Evolutionary conservation across 495 filamentous ascomycete species (phyloP).

Genomic region (Amniculicola lignicola): DNA sequence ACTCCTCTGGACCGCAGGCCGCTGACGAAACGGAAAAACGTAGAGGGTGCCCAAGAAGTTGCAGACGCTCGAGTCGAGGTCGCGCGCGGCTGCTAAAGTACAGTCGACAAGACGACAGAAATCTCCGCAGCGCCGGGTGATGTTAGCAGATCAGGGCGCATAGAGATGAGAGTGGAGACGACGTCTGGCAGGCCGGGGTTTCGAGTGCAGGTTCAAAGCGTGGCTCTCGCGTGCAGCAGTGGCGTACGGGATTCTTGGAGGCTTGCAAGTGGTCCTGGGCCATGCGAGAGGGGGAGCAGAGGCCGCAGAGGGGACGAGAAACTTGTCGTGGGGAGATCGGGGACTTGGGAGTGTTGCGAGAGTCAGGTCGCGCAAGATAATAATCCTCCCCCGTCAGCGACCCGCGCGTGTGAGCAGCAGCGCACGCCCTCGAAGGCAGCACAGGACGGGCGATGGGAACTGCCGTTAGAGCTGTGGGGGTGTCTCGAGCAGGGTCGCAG

Average conservation of each 20-base stretch:
- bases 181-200: slow-evolving; percentile 21
- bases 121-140: slow-evolving; percentile 31
- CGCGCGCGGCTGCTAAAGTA: slow-evolving; percentile 20
- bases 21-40: slow-evolving; percentile 14
- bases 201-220: slow-evolving; percentile 9
- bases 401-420: slow-evolving; percentile 13
- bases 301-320: slow-evolving; percentile 8
- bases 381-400: slow-evolving; percentile 17
- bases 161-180: slow-evolving; percentile 30
- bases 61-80: slow-evolving; percentile 4
- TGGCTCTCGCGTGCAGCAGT: slow-evolving; percentile 32
- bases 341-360: slow-evolving; percentile 10
- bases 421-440: slow-evolving; percentile 6
- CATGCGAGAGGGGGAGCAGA: slow-evolving; percentile 3
- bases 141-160: slow-evolving; percentile 30
- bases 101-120: slow-evolving; percentile 17
- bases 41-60: not conserved
- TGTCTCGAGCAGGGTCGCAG: slow-evolving; percentile 5
- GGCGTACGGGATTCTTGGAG: slow-evolving; percentile 28
- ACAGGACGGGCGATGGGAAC: slow-evolving; percentile 26
- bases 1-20: slow-evolving; percentile 12
- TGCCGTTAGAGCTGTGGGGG: slow-evolving; percentile 26
- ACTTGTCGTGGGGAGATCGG: slow-evolving; percentile 13
- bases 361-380: slow-evolving; percentile 24
- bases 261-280: slow-evolving; percentile 3